Evolutionary conservation across 768 basidiomycete genomes (phyloP), one percentile per base, ranked within the genome.

Genomic region (Phylloporus rhodoxanthus): DNA sequence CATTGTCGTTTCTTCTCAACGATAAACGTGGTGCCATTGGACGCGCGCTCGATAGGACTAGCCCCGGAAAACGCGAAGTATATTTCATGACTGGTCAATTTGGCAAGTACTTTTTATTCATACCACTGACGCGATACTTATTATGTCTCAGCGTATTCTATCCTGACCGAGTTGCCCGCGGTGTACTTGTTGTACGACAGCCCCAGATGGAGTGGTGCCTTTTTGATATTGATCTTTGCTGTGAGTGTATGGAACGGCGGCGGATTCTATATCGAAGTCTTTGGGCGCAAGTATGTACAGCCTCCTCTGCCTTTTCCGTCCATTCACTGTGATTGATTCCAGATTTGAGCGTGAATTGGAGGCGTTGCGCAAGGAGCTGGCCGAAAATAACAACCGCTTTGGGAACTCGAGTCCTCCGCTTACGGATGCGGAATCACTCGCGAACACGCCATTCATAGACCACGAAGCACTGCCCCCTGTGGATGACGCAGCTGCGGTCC

Each of bases 221-320:
- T 92, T 71, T 69, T 97, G 20, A 69, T 94, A 33, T 56, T 79
- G 55, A 86, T 97, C 38, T 90, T 97, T 60, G 73, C 79, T 14
- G 89, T 92, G 39, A 87, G 87, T 51, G 91, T 87, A 0, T 98
- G 93, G 93, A 98, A 97, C 63, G 94, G 94, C 9, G 92, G 88
- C 20, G 90, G 89, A 2, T 96, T 85, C 74, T 96, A 96, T 66
- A 93, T 96, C 47, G 93, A 96, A 66, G 93, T 96, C 17, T 96
- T 95, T 63, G 93, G 93, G 25, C 82, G 93, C 70, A 95, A 96
- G 93, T 94, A 55, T 57, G 90, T 79, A 21, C 43, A 51, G 50
- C 51, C 53, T 23, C 3, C n/a, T 9, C 48, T 37, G 9, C 37
- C 25, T 17, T 23, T 9, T 45, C 40, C 29, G 4, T 49, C 40